Conservation (phyloP, 805 yeast genomes). For the Wickerhamiella nectarea region DNA sequence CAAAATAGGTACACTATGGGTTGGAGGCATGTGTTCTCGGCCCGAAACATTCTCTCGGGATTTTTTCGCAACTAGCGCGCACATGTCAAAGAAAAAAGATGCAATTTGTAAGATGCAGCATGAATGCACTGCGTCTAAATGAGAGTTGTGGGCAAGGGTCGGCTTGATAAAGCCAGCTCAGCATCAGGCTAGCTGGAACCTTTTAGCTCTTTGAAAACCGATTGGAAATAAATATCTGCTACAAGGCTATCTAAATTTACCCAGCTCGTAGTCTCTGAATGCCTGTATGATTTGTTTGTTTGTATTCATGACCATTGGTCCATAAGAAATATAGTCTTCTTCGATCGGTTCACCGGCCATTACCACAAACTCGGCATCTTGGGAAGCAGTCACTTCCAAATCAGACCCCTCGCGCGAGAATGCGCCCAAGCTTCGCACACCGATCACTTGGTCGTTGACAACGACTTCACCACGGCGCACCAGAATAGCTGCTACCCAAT, state of each 20-base stretch:
- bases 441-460: constrained; percentile 33
- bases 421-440: constrained; percentile 26
- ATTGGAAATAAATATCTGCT: too few species aligned
- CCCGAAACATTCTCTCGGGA: too few species aligned
- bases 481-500: constrained; percentile 56
- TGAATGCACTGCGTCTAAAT: too few species aligned
- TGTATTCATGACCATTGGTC: constrained; percentile 77
- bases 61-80: too few species aligned
- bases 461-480: constrained; percentile 41
- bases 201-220: too few species aligned
- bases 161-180: too few species aligned
- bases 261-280: constrained; percentile 52
- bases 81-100: too few species aligned
- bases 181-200: too few species aligned
- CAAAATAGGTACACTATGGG: too few species aligned
- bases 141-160: too few species aligned
- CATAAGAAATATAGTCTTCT: constrained; percentile 72
- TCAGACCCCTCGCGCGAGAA: constrained; percentile 33
- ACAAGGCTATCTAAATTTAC: constrained; percentile 9
- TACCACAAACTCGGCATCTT: constrained; percentile 47
- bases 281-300: constrained; percentile 54
- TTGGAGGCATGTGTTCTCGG: too few species aligned
- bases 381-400: background rate
- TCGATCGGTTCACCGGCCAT: constrained; percentile 62
- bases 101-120: too few species aligned